Base-by-base conservation (phyloP, 2,329 filamentous ascomycete genomes). In the Venturia carpophila region DNA sequence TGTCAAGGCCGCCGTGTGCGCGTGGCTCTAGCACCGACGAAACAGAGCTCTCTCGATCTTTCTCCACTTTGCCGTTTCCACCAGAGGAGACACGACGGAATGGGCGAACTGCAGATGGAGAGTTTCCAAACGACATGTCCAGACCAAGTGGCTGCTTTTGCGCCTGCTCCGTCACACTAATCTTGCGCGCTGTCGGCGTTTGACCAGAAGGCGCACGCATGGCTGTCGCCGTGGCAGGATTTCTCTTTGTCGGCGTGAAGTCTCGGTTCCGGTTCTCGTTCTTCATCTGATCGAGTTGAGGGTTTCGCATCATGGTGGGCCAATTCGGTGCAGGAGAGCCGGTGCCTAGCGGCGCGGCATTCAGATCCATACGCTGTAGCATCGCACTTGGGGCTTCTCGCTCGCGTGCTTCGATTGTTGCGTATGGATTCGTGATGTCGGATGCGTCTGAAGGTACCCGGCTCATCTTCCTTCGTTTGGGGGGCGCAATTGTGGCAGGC, bases 101-200 rank as follows among this genome's bases (percentile, higher is more conserved):
- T 63, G 96, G 87, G 64, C 92, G 88, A 69, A 96, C 91, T 19
- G 92, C 96, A 0, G 93, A 97, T 1, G 90, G 91, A 9, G 88
- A 89, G 75, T 97, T 97, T 63, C 93, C 94, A 76, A 95, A 97
- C 6, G 89, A 95, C 80, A 96, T 87, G 71, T 97, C 91, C 1
- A 94, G 84, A 65, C 92, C 91, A 1, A 97, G 82, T 0, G 93
- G 92, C 68, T 90, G 87, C 75, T 91, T 92, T 27, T 64, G 64
- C 21, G 69, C 60, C 73, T 71, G 41, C 17, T 56, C 43, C 15
- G 43, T 41, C 15, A 73, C 71, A 67, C 77, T 80, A 64, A 79
- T 71, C 24, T 76, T 75, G 24, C 78, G 76, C 42, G 79, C 75
- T 3, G 79, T 80, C 2, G 77, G 75, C 19, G 76, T 79, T 5